Percentiles rank a stretch among this genome's conserved stretches.
Conservation (phyloP, 2,329 filamentous ascomycete genomes). For the Metarhizium anisopliae region DNA sequence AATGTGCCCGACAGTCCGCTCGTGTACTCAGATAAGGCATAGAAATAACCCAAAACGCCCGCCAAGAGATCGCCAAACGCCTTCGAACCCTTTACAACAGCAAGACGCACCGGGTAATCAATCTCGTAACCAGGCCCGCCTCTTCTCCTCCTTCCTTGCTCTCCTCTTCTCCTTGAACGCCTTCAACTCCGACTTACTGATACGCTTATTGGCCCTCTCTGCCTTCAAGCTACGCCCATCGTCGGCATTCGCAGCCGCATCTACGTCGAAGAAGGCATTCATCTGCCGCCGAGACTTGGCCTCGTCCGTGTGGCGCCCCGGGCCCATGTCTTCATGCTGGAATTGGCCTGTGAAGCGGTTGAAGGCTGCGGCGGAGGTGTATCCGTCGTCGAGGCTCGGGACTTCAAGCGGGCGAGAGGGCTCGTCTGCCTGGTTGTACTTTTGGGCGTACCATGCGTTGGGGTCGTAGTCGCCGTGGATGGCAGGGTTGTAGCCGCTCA, state of each 20-base stretch:
- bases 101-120: slow-evolving; percentile 26
- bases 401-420: slow-evolving; percentile 15
- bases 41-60: slow-evolving; percentile 1
- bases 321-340: slow-evolving; percentile 57
- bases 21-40: neutral
- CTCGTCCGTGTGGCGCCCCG: slow-evolving; percentile 76
- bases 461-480: slow-evolving; percentile 97
- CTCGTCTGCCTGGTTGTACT: slow-evolving; percentile 28
- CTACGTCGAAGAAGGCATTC: slow-evolving; percentile 92
- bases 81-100: neutral
- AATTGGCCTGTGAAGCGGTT: slow-evolving; percentile 85
- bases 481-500: slow-evolving; percentile 84
- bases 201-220: slow-evolving; percentile 76
- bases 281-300: slow-evolving; percentile 82
- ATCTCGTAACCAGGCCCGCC: slow-evolving; percentile 82
- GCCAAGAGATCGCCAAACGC: neutral
- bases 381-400: slow-evolving; percentile 37
- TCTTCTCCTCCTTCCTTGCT: slow-evolving; percentile 89
- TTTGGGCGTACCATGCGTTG: slow-evolving; percentile 83
- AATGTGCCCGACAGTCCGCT: neutral
- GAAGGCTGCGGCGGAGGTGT: slow-evolving; percentile 67
- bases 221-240: slow-evolving; percentile 86
- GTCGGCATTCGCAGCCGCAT: slow-evolving; percentile 84
- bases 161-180: slow-evolving; percentile 84
- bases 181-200: slow-evolving; percentile 79